phyloP scores from a whole-genome alignment of 129 eudicot species.

The Arctium minus region DNA sequence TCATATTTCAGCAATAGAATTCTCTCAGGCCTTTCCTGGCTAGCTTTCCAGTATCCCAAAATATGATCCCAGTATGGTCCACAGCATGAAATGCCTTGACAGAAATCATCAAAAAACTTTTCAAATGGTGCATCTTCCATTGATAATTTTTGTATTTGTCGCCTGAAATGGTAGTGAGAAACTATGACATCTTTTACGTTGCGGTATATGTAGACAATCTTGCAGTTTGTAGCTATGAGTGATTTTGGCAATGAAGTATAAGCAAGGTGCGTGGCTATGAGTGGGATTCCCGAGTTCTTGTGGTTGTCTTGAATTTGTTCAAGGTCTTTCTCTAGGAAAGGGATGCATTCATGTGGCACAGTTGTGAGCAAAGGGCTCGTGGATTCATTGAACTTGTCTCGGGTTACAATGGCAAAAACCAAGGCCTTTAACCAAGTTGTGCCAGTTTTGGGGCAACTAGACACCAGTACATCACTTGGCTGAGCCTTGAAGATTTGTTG shows the following conservation, averaged over 20 bases:
- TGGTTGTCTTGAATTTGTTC: not conserved
- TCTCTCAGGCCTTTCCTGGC: not conserved
- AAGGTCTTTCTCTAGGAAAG: not conserved
- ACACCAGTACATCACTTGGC: not conserved
- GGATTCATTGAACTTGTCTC: not conserved
- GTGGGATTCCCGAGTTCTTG: not conserved
- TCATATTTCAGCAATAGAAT: not conserved
- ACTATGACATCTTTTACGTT: conserved; percentile 23
- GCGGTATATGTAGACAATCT: conserved; percentile 26
- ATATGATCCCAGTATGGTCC: not conserved
- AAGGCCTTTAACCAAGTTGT: conserved; percentile 32
- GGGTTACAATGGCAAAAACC: conserved; percentile 2
- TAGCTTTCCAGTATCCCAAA: not conserved
- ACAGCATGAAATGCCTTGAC: not conserved
- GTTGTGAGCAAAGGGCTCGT: conserved; percentile 7
- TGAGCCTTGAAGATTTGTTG: conserved; percentile 13
- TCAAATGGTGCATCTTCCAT: not conserved
- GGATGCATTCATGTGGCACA: not conserved
- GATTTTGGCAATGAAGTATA: conserved; percentile 12
- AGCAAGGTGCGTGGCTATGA: conserved; percentile 27
- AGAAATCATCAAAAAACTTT: not conserved
- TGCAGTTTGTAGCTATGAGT: not conserved
- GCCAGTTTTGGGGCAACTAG: conserved; percentile 22
- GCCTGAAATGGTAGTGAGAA: not conserved
- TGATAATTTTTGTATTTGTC: no score